Evolutionary conservation across 306 rosid species (phyloP), one percentile per base, ranked within the genome.

Genomic region (Begonia peltatifolia): DNA sequence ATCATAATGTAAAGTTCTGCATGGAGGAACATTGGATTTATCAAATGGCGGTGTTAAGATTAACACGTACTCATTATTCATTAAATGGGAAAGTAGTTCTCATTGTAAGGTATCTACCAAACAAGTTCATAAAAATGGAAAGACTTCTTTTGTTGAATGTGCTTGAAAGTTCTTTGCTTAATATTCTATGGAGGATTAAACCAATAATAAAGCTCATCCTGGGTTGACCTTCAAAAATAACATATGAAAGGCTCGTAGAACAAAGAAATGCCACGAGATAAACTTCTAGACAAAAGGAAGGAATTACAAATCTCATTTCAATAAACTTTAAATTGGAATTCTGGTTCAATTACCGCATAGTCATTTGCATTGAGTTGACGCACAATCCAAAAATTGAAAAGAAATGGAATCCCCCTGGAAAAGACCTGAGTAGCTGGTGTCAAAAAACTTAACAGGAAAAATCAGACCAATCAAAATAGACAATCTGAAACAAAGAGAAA

Each of bases 401-500:
- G 65, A 60, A 90, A 90, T 36, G 94, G 95, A 41, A 90, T 85
- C 51, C 97, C 97, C 60, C 97, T 78, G 18, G 97, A 90, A 74
- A 86, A 74, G 74, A 90, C 65, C 64, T 85, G 97, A 14, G 95
- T 90, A 71, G 97, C 97, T 90, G 73, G 56, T 62, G 42, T 55
- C 68, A 56, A 18, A 53, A 56, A 51, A 25, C 15, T 6, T 44
- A 44, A 14, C 30, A 42, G 43, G 35, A 35, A 14, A 52, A 56
- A 52, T 35, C 0, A 59, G 13, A 9, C n/a, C 49, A 53, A 48
- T 42, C 11, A 3, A 14, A 0, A 7, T 9, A 18, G 48, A 35
- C 6, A 3, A 44, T n/a, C 48, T 10, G 14, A 10, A 44, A n/a
- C 48, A 10, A 10, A 44, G 6, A 3, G 0, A 6, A 42, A 2